Evolutionary conservation across 1,284 basidiomycete genomes (phyloP), one percentile per base, ranked within the genome.

Genomic region (Cystobasidiaceae sp.): DNA sequence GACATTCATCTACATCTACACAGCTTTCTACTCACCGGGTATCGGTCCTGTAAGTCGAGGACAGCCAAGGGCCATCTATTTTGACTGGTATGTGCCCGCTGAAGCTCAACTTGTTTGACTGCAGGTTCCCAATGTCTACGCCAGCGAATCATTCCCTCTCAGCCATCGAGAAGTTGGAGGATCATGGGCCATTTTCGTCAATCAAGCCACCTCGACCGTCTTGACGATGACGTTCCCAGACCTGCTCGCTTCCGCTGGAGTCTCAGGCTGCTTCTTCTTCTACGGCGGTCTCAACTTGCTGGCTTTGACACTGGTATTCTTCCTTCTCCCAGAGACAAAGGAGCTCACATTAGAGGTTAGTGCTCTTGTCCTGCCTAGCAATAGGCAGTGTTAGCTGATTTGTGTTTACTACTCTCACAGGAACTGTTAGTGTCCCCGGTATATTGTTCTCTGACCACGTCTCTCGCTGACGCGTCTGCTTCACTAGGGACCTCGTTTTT

Each of bases 311-410:
- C 68, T 78, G 61, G 75, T 77, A 62, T 76, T 77, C 68, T 70
- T 71, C 60, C 75, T 76, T 39, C 72, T 76, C 15, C 70, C 82
- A 37, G 89, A 91, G 80, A 92, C 89, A 30, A 91, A 89, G 41
- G 17, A 57, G 27, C 15, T 11, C 8, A 52, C 25, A 11, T n/a
- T 39, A 39, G 37, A 39, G n/a, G 37, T 11, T 11, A n/a, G 11
- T 11, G n/a, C 11, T 39, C 37, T 11, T 39, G 11, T 39, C 11
- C 37, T n/a, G 11, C n/a, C 37, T n/a, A 39, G 11, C 37, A 39
- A 39, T 39, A 39, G 37, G 11, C 11, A 11, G 37, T 11, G n/a
- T 39, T n/a, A 11, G 37, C 11, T n/a, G 11, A 39, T 39, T 39
- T 39, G 37, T n/a, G 37, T n/a, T 11, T 39, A 11, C n/a, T n/a